A percentile compares a stretch with the other conserved stretches of the same genome.
Evolutionary conservation across 1,284 basidiomycete species (phyloP).

Genomic region (Rhodotorula sp.): DNA sequence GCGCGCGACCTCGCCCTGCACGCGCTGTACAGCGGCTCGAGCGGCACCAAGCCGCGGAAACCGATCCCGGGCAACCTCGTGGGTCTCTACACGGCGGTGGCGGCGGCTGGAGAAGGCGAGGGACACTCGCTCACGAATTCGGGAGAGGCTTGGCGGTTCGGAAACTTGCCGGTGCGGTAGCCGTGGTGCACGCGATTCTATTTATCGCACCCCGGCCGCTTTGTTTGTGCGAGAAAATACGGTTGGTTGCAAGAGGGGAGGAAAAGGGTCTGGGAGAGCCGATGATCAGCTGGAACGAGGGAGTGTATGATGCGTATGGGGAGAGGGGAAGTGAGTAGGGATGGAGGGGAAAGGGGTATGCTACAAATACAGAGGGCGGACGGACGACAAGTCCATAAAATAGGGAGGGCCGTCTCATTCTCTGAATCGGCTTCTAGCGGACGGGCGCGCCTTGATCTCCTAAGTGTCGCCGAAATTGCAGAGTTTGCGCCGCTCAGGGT

Average conservation of each 20-base stretch:
- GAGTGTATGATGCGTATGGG: too few species aligned
- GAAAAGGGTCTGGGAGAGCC: not conserved
- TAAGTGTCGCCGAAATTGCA: not conserved
- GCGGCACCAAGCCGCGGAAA: slow-evolving; percentile 17
- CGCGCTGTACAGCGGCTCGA: slow-evolving; percentile 19
- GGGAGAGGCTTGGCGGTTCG: slow-evolving; percentile 25
- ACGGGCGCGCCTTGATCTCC: too few species aligned
- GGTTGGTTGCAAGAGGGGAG: not conserved
- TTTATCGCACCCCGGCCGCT: not conserved
- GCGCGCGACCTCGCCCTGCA: slow-evolving; percentile 25
- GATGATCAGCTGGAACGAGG: not conserved
- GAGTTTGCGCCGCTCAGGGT: not conserved
- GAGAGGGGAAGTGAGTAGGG: not conserved
- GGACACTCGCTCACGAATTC: not conserved
- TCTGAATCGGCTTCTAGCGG: not conserved
- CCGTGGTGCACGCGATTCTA: too few species aligned
- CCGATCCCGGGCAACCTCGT: not conserved
- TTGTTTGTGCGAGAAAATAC: not conserved
- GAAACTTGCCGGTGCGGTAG: slow-evolving; percentile 17
- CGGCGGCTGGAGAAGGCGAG: slow-evolving; percentile 28
- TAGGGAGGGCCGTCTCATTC: not conserved
- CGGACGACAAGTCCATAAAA: too few species aligned
- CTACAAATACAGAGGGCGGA: slow-evolving; percentile 14
- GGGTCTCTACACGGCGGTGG: slow-evolving; percentile 5
- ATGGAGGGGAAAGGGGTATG: slow-evolving; percentile 7